Percentiles rank a stretch among this genome's conserved stretches.
phyloP scores from a whole-genome alignment of 2,329 filamentous ascomycete species.

The Pseudocercospora vitis region DNA sequence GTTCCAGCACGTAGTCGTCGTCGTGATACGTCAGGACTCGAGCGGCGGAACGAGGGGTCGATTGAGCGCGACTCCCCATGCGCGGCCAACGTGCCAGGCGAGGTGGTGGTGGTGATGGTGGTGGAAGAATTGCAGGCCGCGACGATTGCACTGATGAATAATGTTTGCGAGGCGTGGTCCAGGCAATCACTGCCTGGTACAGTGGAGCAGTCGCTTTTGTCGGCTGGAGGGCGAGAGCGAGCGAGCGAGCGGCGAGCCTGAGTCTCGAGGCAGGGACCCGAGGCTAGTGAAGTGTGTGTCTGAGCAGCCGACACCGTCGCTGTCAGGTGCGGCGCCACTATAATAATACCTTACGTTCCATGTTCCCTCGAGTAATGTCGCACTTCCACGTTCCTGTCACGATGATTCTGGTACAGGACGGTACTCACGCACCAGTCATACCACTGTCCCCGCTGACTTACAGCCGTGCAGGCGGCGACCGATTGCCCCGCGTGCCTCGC shows the following conservation, averaged over 20 bases:
- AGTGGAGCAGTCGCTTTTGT: neutral
- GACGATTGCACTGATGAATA: too few relatives aligned
- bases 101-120: too few relatives aligned
- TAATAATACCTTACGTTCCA: too few relatives aligned
- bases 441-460: neutral
- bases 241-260: neutral
- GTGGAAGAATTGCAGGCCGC: too few relatives aligned
- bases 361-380: too few relatives aligned
- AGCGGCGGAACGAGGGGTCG: neutral
- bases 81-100: neutral
- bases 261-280: neutral
- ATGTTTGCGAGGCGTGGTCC: too few relatives aligned
- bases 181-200: too few relatives aligned
- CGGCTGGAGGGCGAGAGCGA: neutral
- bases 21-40: neutral
- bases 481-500: too few relatives aligned
- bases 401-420: neutral
- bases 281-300: neutral
- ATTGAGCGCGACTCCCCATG: neutral
- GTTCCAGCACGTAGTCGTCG: neutral
- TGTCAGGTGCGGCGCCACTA: neutral
- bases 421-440: neutral
- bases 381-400: conserved; percentile 1
- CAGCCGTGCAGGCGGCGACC: neutral
- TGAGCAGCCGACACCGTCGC: neutral